Percentiles rank a stretch among this genome's conserved stretches.
Evolutionary conservation across 257 asterid species (phyloP).

Genomic region (Fraxinus anomala): DNA sequence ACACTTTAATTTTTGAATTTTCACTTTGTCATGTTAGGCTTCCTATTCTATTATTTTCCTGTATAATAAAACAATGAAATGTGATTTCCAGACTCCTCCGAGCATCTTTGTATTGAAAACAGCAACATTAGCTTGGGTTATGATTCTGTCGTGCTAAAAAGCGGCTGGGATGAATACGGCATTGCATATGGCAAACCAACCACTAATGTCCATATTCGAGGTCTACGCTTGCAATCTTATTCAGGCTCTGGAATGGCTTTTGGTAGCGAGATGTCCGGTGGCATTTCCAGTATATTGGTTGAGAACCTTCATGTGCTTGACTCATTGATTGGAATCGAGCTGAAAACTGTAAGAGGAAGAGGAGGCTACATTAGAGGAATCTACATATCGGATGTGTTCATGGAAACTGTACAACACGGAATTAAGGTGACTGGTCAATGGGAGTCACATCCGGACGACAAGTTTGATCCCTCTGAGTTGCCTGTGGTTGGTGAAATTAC

Average conservation of each 20-base stretch:
- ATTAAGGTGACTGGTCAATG: constrained; percentile 74
- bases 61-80: background rate
- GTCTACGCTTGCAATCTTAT: constrained; percentile 50
- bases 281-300: constrained; percentile 62
- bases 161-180: constrained; percentile 99
- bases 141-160: constrained; percentile 77
- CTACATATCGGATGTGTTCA: constrained; percentile 39
- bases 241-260: constrained; percentile 75
- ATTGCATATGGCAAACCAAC: constrained; percentile 68
- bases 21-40: background rate
- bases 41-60: background rate
- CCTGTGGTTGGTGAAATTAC: constrained; percentile 64
- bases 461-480: constrained; percentile 65
- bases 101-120: constrained; percentile 78
- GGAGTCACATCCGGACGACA: constrained; percentile 74
- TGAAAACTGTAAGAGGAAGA: constrained; percentile 76
- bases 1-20: background rate
- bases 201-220: constrained; percentile 57
- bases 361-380: constrained; percentile 76
- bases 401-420: constrained; percentile 64
- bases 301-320: constrained; percentile 54
- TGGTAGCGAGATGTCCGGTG: constrained; percentile 99
- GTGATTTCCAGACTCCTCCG: constrained; percentile 72
- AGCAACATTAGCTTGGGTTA: constrained; percentile 84
- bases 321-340: constrained; percentile 60